A percentile compares a stretch with the other conserved stretches of the same genome.
Evolutionary conservation across 2,329 filamentous ascomycete genomes (phyloP).

Genomic region (Talaromyces funiculosus): DNA sequence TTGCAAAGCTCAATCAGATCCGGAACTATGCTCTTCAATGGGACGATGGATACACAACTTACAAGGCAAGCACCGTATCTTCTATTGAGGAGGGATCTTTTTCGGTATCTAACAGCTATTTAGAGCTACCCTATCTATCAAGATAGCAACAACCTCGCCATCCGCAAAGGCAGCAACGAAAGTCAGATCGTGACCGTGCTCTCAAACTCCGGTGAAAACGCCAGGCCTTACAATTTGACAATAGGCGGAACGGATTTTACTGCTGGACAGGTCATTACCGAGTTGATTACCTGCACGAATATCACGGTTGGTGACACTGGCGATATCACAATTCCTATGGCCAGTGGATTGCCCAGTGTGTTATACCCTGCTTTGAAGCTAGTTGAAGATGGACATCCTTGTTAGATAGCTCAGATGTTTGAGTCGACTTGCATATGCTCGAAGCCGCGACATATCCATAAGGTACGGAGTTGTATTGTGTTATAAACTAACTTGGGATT

Average conservation of each 20-base stretch:
- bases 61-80: conserved; percentile 22
- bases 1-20: conserved; percentile 47
- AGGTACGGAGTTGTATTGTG: background rate
- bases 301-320: conserved; percentile 41
- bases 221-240: conserved; percentile 22
- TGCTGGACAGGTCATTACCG: conserved; percentile 21
- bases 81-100: too few relatives aligned
- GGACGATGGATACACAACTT: conserved; percentile 37
- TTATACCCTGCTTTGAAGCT: conserved; percentile 16
- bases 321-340: conserved; percentile 41
- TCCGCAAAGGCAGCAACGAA: conserved; percentile 40
- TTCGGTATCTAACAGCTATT: background rate
- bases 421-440: background rate
- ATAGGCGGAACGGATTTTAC: conserved; percentile 22
- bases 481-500: background rate
- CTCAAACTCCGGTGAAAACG: conserved; percentile 35
- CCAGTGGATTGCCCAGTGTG: conserved; percentile 40
- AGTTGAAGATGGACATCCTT: background rate
- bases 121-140: conserved; percentile 40
- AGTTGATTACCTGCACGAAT: conserved; percentile 36
- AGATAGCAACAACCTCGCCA: conserved; percentile 40
- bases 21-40: conserved; percentile 40
- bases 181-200: conserved; percentile 38
- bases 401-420: background rate
- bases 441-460: background rate